These are phyloP conservation scores for Phytophthora lateralis DNA, from an alignment of 352 stramenopile species.

Conservation along the genomic window DNA sequence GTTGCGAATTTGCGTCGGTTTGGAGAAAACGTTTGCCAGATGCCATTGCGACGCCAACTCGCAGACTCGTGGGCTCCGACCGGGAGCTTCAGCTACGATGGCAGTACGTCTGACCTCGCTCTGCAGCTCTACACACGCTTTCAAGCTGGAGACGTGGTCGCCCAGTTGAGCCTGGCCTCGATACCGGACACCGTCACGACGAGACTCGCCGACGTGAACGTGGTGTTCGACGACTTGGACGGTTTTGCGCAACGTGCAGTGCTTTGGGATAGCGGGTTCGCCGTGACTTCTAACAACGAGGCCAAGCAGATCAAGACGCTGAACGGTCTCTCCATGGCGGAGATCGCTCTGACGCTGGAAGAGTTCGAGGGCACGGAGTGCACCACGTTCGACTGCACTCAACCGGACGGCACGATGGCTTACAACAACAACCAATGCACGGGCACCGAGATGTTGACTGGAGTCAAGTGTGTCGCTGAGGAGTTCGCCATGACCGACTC, in stretches of 20 bases:
- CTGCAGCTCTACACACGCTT: constrained; percentile 34
- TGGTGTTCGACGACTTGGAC: constrained; percentile 30
- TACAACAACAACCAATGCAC: constrained; percentile 28
- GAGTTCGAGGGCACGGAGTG: constrained; percentile 31
- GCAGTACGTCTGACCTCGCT: constrained; percentile 40
- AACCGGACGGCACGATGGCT: constrained; percentile 13
- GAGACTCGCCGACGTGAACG: constrained; percentile 19
- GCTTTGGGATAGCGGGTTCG: constrained; percentile 64
- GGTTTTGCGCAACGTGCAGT: constrained; percentile 54
- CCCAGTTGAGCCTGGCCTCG: constrained; percentile 13
- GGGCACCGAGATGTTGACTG: constrained; percentile 27
- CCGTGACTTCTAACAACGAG: constrained; percentile 17
- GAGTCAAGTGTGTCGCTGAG: constrained; percentile 34
- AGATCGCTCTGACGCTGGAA: constrained; percentile 28
- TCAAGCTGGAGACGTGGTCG: constrained; percentile 11
- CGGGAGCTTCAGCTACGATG: constrained; percentile 25
- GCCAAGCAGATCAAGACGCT: constrained; percentile 38
- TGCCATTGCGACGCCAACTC: constrained; percentile 12
- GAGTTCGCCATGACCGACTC: constrained; percentile 15
- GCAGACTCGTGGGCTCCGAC: constrained; percentile 18
- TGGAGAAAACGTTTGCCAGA: neutral
- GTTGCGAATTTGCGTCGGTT: constrained; percentile 10
- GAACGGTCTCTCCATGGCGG: constrained; percentile 33
- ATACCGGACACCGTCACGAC: constrained; percentile 28
- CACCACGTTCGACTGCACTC: constrained; percentile 18